phyloP scores from a whole-genome alignment of 805 yeast genomes.

The Starmerella stigmatis region DNA sequence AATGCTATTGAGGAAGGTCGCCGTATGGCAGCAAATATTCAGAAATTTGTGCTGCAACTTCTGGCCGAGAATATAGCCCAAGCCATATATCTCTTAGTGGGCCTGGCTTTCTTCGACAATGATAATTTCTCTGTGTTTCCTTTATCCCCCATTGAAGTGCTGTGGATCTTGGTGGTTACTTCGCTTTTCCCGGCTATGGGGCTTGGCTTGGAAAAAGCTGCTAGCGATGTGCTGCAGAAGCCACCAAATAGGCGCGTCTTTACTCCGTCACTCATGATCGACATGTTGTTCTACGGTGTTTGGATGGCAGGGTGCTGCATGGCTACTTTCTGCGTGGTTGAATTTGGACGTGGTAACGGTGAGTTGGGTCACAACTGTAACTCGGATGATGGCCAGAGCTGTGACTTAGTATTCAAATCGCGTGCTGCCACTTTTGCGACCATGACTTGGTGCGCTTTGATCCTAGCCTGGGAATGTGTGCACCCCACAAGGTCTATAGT shows the following conservation, averaged over 20 bases:
- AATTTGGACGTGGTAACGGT: slow-evolving; percentile 60
- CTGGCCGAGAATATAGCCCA: slow-evolving; percentile 65
- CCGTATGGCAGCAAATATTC: slow-evolving; percentile 67
- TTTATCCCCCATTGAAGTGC: slow-evolving; percentile 65
- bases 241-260: slow-evolving; percentile 59
- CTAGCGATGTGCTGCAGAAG: slow-evolving; percentile 50
- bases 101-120: slow-evolving; percentile 57
- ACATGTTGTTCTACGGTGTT: slow-evolving; percentile 63
- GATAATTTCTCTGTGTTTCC: slow-evolving; percentile 68
- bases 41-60: slow-evolving; percentile 64
- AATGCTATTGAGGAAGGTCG: slow-evolving; percentile 74
- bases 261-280: slow-evolving; percentile 55
- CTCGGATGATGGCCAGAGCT: slow-evolving; percentile 36
- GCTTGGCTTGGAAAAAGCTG: slow-evolving; percentile 56
- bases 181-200: slow-evolving; percentile 83
- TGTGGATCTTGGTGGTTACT: slow-evolving; percentile 70
- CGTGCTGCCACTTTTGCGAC: slow-evolving; percentile 69
- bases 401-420: slow-evolving; percentile 59
- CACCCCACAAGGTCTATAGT: slow-evolving; percentile 49
- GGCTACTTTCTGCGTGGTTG: slow-evolving; percentile 50
- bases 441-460: slow-evolving; percentile 77
- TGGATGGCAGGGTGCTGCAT: slow-evolving; percentile 64
- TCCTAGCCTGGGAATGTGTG: slow-evolving; percentile 77
- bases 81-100: slow-evolving; percentile 57
- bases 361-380: slow-evolving; percentile 56